Evolutionary conservation across 129 eudicot species (phyloP).

Genomic region (Lonicera japonica): DNA sequence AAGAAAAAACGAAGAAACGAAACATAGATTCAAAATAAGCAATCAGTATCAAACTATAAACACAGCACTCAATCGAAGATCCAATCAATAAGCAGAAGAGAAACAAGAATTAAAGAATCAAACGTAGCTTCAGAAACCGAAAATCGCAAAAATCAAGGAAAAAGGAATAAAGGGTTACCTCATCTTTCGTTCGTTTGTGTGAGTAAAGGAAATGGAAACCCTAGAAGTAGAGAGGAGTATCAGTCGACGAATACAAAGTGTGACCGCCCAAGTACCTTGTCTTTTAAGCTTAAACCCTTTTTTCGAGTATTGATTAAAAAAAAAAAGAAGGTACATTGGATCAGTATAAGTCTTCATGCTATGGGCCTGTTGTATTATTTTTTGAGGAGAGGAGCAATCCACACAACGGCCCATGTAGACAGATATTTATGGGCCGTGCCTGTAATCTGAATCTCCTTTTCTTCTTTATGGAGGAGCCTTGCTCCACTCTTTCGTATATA

Average conservation of each 20-base stretch:
- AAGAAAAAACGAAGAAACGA: background rate
- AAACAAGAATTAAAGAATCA: background rate
- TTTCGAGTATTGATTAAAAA: too few relatives aligned
- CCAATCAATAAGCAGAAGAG: background rate
- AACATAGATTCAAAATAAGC: background rate
- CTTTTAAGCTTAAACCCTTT: conserved; percentile 31
- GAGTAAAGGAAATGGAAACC: conserved; percentile 39
- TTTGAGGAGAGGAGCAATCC: background rate
- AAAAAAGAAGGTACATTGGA: too few relatives aligned
- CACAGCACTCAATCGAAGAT: background rate
- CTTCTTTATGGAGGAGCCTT: too few relatives aligned
- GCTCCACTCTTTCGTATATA: too few relatives aligned
- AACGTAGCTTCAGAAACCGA: background rate
- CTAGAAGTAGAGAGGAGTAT: conserved; percentile 26
- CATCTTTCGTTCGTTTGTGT: conserved; percentile 21
- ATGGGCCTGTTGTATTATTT: background rate
- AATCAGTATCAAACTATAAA: background rate
- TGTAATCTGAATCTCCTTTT: too few relatives aligned
- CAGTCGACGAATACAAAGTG: background rate
- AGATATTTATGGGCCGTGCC: background rate
- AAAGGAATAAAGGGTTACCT: conserved; percentile 25
- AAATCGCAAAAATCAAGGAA: conserved; percentile 3
- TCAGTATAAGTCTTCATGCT: too few relatives aligned
- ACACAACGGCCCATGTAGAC: background rate
- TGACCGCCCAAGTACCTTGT: background rate